phyloP scores from a whole-genome alignment of 2,329 filamentous ascomycete species.

The Epichloe hybrida region DNA sequence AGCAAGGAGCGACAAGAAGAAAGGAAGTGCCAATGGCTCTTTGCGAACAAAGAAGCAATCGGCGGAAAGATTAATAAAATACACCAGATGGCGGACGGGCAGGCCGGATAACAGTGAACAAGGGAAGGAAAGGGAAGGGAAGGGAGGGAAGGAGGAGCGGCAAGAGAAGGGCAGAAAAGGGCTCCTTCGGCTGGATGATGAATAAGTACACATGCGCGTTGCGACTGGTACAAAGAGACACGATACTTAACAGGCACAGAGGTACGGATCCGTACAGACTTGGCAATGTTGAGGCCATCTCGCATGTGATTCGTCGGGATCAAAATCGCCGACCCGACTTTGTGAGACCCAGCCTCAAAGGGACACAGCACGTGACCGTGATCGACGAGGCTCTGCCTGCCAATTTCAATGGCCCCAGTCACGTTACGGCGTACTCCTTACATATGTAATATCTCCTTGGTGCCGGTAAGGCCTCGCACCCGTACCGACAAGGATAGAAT shows the following conservation, averaged over 20 bases:
- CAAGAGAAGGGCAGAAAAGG: slow-evolving; percentile 6
- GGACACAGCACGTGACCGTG: slow-evolving; percentile 4
- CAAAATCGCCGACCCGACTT: neutral
- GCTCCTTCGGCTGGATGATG: neutral
- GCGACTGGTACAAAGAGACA: neutral
- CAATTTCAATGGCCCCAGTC: too few species aligned
- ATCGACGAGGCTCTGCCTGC: too few species aligned
- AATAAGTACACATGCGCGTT: neutral
- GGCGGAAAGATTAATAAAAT: slow-evolving; percentile 11
- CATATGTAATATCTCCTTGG: too few species aligned
- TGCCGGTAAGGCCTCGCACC: too few species aligned
- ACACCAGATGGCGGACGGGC: neutral
- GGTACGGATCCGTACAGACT: too few species aligned
- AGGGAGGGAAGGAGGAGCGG: slow-evolving; percentile 7
- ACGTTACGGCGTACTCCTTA: too few species aligned
- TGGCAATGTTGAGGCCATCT: neutral
- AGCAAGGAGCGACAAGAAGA: slow-evolving; percentile 25
- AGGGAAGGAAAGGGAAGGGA: slow-evolving; percentile 7
- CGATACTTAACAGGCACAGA: neutral
- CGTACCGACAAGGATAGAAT: too few species aligned
- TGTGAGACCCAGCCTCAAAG: neutral
- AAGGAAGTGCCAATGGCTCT: slow-evolving; percentile 9
- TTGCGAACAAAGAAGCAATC: neutral
- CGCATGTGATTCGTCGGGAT: slow-evolving; percentile 21
- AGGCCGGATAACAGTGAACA: slow-evolving; percentile 13